Base-by-base conservation (phyloP, 176 grass and related monocot genomes). In the Avena atlantica region DNA sequence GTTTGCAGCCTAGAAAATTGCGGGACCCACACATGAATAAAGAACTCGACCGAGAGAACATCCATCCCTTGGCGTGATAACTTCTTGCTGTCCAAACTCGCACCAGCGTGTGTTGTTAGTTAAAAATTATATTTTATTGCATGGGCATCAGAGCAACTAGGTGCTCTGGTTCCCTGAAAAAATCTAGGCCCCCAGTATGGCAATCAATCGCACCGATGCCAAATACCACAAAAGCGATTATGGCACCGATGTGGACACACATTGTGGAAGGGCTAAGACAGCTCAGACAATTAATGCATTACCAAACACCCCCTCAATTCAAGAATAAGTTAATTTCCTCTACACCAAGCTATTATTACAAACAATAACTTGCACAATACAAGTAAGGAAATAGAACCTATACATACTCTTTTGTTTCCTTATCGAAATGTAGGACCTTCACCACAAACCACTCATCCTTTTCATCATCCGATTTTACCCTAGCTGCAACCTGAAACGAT, bases 391-490 rank as follows among this genome's bases (percentile, higher is more conserved):
- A 58, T 23, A 80, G 78, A 81, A 37, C 60, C 31, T 78, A 74
- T 81, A 61, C 97, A 76, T 96, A 98, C 97, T 98, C 92, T 92
- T 91, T 98, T 29, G 94, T 82, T 80, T 98, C 97, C 85, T 95
- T 98, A 63, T 98, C 97, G 25, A 98, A 94, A 86, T 94, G 92
- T 74, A 89, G 94, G 49, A 98, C 97, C 92, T 98, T 98, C 53
- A 95, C 92, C 68, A 98, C 84, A 81, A 98, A 79, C 94, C 97
- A 98, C 65, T 98, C 97, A 55, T 98, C 92, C 85, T 98, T 98
- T 78, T 96, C 94, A 73, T 96, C 91, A 83, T 96, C 97, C 81
- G 85, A 81, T 16, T 91, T 91, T 57, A 98, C 94, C 86, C 87
- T 91, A 88, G 94, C 97, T 72, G 97, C 97, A 77, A 98, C 97